Evolutionary conservation across 2,329 filamentous ascomycete species (phyloP).

Genomic region (Pseudogymnoascus verrucosus): DNA sequence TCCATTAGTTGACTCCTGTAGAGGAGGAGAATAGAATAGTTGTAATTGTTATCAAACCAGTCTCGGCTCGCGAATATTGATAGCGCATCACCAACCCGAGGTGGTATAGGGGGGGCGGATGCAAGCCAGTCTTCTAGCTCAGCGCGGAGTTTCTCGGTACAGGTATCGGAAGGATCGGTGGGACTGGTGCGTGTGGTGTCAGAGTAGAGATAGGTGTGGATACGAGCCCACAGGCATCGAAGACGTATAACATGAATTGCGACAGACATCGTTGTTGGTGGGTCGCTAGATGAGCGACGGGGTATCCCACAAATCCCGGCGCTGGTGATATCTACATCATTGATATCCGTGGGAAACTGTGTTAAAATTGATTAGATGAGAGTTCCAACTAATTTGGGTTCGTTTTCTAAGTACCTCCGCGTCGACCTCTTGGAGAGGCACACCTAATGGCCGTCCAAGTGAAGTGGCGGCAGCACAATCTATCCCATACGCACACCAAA

Average conservation of each 20-base stretch:
- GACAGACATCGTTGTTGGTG: constrained; percentile 21
- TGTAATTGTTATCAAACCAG: constrained; percentile 34
- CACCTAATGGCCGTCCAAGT: constrained; percentile 26
- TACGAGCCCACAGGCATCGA: not conserved
- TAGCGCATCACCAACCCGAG: not conserved
- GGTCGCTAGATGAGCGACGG: constrained; percentile 17
- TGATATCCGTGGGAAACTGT: not conserved
- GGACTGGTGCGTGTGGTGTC: too few relatives aligned
- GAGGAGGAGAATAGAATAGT: constrained; percentile 33
- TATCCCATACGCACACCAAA: constrained; percentile 30
- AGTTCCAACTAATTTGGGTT: constrained; percentile 12
- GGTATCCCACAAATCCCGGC: not conserved
- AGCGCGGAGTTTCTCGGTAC: too few relatives aligned
- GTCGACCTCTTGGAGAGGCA: constrained; percentile 22
- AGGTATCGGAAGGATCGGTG: too few relatives aligned
- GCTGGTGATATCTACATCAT: not conserved
- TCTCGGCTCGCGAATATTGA: constrained; percentile 30
- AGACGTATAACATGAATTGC: constrained; percentile 18
- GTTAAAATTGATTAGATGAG: not conserved
- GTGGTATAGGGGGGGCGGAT: too few relatives aligned
- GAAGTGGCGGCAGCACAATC: constrained; percentile 27
- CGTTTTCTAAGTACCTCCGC: constrained; percentile 18
- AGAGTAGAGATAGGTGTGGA: not conserved
- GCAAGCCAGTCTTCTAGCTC: too few relatives aligned
- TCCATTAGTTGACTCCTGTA: constrained; percentile 22